Evolutionary conservation across 805 yeast genomes (phyloP).

Genomic region (Peterozyma toletana): DNA sequence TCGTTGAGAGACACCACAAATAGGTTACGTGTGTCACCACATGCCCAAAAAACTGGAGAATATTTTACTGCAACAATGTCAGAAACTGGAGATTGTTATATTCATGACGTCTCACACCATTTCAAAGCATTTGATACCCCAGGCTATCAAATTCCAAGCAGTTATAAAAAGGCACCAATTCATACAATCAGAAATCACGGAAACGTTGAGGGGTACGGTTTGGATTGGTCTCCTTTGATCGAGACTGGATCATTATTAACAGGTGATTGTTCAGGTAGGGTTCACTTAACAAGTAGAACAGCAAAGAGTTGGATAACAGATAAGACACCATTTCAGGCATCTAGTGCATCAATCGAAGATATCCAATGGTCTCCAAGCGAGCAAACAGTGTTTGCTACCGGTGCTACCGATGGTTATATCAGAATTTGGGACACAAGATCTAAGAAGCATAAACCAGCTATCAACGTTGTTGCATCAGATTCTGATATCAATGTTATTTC

Average conservation of each 20-base stretch:
- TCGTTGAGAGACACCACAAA: constrained; percentile 81
- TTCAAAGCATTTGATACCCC: constrained; percentile 81
- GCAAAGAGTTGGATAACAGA: constrained; percentile 82
- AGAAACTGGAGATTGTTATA: constrained; percentile 84
- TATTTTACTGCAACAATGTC: constrained; percentile 81
- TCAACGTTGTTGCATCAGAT: constrained; percentile 71
- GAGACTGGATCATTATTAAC: constrained; percentile 75
- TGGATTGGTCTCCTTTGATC: constrained; percentile 92
- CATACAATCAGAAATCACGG: constrained; percentile 85
- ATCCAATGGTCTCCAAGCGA: constrained; percentile 95
- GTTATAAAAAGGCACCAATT: constrained; percentile 60
- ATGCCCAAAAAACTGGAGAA: constrained; percentile 66
- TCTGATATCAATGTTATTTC: constrained; percentile 92
- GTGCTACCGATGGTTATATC: constrained; percentile 85
- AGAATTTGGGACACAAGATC: constrained; percentile 97
- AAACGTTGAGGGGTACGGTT: constrained; percentile 93
- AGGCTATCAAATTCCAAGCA: constrained; percentile 74
- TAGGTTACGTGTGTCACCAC: constrained; percentile 79
- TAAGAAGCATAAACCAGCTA: constrained; percentile 84
- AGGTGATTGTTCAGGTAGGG: constrained; percentile 85
- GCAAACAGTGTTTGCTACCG: constrained; percentile 90
- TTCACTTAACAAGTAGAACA: constrained; percentile 71
- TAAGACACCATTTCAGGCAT: constrained; percentile 65
- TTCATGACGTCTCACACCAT: constrained; percentile 78
- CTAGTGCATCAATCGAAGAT: constrained; percentile 82